Evolutionary conservation across 352 stramenopile genomes (phyloP).

Genomic region (Phytophthora macrochlamydospora): DNA sequence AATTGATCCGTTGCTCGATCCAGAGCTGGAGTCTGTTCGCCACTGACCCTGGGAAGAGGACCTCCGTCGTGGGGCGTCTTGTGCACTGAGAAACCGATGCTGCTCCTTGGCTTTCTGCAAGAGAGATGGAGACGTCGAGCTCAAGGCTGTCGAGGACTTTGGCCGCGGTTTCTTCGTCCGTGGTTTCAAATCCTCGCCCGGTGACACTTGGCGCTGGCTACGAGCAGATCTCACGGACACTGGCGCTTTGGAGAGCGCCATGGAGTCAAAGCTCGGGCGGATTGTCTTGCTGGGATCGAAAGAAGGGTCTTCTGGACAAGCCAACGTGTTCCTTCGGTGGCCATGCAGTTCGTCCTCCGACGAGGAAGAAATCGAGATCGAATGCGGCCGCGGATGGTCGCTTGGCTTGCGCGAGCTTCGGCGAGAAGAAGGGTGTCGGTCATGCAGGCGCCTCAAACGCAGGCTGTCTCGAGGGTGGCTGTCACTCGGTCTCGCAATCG

Average conservation of each 20-base stretch:
- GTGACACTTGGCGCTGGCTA: neutral
- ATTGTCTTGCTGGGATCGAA: neutral
- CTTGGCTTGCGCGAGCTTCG: neutral
- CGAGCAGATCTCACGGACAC: neutral
- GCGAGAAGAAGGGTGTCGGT: neutral
- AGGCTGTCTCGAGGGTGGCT: neutral
- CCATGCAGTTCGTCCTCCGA: neutral
- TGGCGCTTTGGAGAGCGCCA: neutral
- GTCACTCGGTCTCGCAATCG: neutral
- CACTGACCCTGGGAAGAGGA: constrained; percentile 2
- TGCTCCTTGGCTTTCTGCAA: constrained; percentile 2
- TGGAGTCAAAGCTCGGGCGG: neutral
- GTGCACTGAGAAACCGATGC: neutral
- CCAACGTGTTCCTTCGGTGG: neutral
- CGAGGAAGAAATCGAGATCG: neutral
- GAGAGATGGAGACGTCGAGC: neutral
- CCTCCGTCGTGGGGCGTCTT: neutral
- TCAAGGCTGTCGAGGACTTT: neutral
- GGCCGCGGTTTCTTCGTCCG: neutral
- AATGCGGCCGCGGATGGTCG: neutral
- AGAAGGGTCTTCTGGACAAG: neutral
- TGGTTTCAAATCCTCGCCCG: neutral
- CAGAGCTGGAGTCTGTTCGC: neutral
- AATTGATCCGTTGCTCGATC: neutral
- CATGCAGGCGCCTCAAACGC: neutral